Evolutionary conservation across 2,329 filamentous ascomycete genomes (phyloP).

Genomic region (Colletotrichum theobromicola): DNA sequence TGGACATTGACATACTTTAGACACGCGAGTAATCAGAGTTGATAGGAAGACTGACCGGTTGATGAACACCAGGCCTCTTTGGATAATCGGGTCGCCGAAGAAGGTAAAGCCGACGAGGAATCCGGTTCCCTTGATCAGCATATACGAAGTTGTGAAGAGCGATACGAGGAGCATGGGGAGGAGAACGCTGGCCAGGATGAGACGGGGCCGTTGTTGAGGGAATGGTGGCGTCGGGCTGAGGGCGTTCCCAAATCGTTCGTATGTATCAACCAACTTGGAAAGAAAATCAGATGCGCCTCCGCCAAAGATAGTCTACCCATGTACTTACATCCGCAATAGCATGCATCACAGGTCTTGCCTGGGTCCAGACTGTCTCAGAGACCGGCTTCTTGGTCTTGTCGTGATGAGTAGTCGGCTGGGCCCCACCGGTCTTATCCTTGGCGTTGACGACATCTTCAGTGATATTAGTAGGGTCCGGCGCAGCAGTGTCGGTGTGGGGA

Average conservation of each 20-base stretch:
- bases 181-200: conserved; percentile 60
- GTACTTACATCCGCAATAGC: conserved; percentile 46
- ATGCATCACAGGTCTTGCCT: conserved; percentile 76
- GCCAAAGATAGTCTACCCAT: accelerated
- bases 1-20: conserved; percentile 31
- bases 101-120: conserved; percentile 77
- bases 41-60: conserved; percentile 49
- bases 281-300: too few relatives aligned
- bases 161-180: conserved; percentile 57
- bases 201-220: conserved; percentile 53
- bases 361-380: conserved; percentile 77
- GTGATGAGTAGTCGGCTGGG: conserved; percentile 53
- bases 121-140: conserved; percentile 67
- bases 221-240: conserved; percentile 71
- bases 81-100: conserved; percentile 80
- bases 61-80: conserved; percentile 61
- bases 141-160: conserved; percentile 60
- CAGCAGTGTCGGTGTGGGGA: conserved; percentile 54
- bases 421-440: conserved; percentile 50
- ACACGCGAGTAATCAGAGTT: conserved; percentile 17
- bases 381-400: conserved; percentile 83
- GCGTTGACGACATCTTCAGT: conserved; percentile 43
- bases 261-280: conserved; percentile 45
- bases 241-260: conserved; percentile 58
- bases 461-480: conserved; percentile 55